Evolutionary conservation across 768 basidiomycete genomes (phyloP).

Genomic region (Gyrodon lividus): DNA sequence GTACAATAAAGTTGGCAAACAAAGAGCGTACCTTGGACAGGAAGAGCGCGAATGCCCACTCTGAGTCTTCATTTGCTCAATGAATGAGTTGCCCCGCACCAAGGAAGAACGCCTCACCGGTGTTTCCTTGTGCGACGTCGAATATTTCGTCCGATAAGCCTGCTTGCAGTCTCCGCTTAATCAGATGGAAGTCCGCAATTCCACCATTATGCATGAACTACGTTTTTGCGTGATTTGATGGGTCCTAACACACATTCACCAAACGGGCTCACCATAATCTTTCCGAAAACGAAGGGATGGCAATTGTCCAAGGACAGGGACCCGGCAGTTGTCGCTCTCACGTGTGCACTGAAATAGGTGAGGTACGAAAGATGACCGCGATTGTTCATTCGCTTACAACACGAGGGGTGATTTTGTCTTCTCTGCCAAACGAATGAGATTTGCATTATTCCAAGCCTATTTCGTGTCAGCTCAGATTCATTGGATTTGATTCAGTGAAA

Average conservation of each 20-base stretch:
- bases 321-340: slow-evolving; percentile 90
- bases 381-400: slow-evolving; percentile 56
- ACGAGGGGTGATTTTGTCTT: slow-evolving; percentile 96
- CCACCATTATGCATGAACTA: slow-evolving; percentile 98
- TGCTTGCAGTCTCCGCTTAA: slow-evolving; percentile 81
- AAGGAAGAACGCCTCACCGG: slow-evolving; percentile 48
- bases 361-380: neutral
- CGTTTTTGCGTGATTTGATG: neutral
- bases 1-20: neutral
- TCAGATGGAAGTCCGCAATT: slow-evolving; percentile 77
- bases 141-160: slow-evolving; percentile 82
- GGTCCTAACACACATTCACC: neutral
- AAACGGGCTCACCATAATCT: slow-evolving; percentile 70
- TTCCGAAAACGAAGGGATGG: slow-evolving; percentile 91
- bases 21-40: slow-evolving; percentile 63
- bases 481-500: neutral
- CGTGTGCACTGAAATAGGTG: slow-evolving; percentile 63
- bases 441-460: slow-evolving; percentile 96
- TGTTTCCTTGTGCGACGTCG: slow-evolving; percentile 87
- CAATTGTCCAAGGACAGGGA: slow-evolving; percentile 91
- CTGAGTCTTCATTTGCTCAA: slow-evolving; percentile 62
- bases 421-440: slow-evolving; percentile 90
- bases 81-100: neutral
- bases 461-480: slow-evolving; percentile 9
- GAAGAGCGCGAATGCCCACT: slow-evolving; percentile 95